These are phyloP conservation scores for Xylariales sp. DNA, from an alignment of 2,329 filamentous ascomycete species.

Conservation along the genomic window DNA sequence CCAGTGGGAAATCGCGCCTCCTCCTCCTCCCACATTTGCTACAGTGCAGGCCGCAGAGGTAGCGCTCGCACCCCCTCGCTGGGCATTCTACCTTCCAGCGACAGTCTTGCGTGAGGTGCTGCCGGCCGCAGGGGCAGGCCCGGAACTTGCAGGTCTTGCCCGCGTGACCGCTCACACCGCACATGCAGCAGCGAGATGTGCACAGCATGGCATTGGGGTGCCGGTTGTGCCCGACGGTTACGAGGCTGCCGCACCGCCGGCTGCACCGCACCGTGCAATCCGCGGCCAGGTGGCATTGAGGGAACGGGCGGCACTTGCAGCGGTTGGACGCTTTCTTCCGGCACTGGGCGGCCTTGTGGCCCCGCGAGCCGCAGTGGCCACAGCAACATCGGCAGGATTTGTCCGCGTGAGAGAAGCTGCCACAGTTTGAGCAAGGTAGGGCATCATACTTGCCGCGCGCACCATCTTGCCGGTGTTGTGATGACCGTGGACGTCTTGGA, in stretches of 20 bases:
- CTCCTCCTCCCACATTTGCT: conserved; percentile 26
- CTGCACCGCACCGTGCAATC: conserved; percentile 28
- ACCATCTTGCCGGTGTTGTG: too few species aligned
- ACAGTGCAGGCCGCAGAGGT: conserved; percentile 30
- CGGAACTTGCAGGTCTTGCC: conserved; percentile 29
- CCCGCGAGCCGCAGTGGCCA: conserved; percentile 27
- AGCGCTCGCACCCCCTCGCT: conserved; percentile 24
- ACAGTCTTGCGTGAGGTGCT: conserved; percentile 33
- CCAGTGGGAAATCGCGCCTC: conserved; percentile 18
- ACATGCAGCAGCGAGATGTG: conserved; percentile 34
- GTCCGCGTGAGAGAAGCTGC: conserved; percentile 17
- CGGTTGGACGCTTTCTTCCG: conserved; percentile 24
- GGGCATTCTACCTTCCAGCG: conserved; percentile 32
- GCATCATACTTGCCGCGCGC: too few species aligned
- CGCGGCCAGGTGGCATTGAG: conserved; percentile 27
- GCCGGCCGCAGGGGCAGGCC: conserved; percentile 29
- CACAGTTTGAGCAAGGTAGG: conserved; percentile 25
- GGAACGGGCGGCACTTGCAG: conserved; percentile 34
- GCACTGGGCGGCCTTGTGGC: conserved; percentile 24
- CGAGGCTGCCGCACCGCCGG: conserved; percentile 24
- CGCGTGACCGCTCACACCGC: conserved; percentile 30
- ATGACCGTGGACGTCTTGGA: too few species aligned
- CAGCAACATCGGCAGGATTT: conserved; percentile 21
- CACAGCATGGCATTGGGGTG: conserved; percentile 33
- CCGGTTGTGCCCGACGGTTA: conserved; percentile 17